Evolutionary conservation across 2,329 filamentous ascomycete species (phyloP), one percentile per base, ranked within the genome.

Genomic region (Paraphoma chrysanthemicola): DNA sequence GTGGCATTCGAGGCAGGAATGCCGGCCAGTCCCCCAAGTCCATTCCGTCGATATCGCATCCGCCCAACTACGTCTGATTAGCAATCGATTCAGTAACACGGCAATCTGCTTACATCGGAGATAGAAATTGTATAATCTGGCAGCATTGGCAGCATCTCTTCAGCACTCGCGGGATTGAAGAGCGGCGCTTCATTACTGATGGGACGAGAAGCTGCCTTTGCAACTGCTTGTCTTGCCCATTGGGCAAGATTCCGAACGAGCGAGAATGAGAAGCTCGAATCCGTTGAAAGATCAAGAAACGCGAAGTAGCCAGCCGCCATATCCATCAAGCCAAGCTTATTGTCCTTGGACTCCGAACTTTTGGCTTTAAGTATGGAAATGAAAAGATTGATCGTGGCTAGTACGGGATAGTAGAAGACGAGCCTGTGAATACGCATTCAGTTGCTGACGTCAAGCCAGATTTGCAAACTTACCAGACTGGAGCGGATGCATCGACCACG

Each of bases 361-460:
- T 28, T 38, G 12, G 36, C 14, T 17, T 31, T 51, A 8, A 51
- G 38, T 14, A 51, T 31, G 5, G 38, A 51, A 9, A 51, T 33
- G 38, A 51, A 51, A 12, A 44, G 11, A 29, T 51, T 51, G 23
- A 51, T 51, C 48, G 44, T 51, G 17, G 38, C 48, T 6, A 51
- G 7, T n/a, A 51, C 17, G 18, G 48, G 48, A 51, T 28, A 51
- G 28, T 43, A 51, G 38, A 51, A 51, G 9, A 51, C 48, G 10
- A 51, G 38, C 48, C 48, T 51, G 41, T 23, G n/a, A 23, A 23
- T 23, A 5, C 38, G 43, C 38, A 43, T 30, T 31, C 16, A 18
- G 23, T 23, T 23, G 23, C 23, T 23, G 23, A 23, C 23, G 2
- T 23, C 23, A 23, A 23, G 5, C 23, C 3, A 23, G 23, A 2